A percentile compares a stretch with the other conserved stretches of the same genome.
Evolutionary conservation across 2,329 filamentous ascomycete genomes (phyloP).

Genomic region (Apiospora hydei): DNA sequence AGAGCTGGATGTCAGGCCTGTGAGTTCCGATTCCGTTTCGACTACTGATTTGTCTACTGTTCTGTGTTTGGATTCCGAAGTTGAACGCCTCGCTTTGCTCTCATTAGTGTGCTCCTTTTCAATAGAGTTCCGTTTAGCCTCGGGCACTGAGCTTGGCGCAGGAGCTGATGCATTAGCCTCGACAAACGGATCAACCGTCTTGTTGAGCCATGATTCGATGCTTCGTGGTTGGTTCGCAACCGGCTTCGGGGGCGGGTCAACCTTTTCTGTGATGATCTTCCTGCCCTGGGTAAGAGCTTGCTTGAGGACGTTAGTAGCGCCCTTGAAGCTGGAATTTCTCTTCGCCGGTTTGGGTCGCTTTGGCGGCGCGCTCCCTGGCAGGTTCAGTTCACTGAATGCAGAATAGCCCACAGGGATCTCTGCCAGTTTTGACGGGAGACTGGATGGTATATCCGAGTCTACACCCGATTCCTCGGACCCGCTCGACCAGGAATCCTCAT

Average conservation of each 20-base stretch:
- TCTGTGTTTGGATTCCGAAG: constrained; percentile 32
- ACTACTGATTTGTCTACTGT: constrained; percentile 30
- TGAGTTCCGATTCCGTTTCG: constrained; percentile 19
- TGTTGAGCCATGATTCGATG: constrained; percentile 71
- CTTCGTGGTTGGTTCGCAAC: constrained; percentile 65
- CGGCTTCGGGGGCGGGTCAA: constrained; percentile 59
- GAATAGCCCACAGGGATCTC: constrained; percentile 71
- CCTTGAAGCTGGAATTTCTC: constrained; percentile 64
- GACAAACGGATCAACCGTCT: constrained; percentile 68
- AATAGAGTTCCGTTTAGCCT: constrained; percentile 43
- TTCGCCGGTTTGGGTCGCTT: constrained; percentile 54
- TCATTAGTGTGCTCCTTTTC: constrained; percentile 47
- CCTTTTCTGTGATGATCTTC: constrained; percentile 69
- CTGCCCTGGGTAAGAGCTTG: constrained; percentile 70
- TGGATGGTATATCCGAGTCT: constrained; percentile 48
- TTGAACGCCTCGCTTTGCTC: constrained; percentile 37
- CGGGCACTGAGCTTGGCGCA: constrained; percentile 25
- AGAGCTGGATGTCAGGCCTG: constrained; percentile 16
- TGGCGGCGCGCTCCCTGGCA: constrained; percentile 55
- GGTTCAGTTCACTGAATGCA: constrained; percentile 70
- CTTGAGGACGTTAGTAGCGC: constrained; percentile 68
- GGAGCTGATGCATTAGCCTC: constrained; percentile 44
- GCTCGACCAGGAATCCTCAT: constrained; percentile 43
- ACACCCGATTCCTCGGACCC: constrained; percentile 45
- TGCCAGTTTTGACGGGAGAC: constrained; percentile 57